Percentiles rank a stretch among this genome's conserved stretches.
Evolutionary conservation across 805 yeast species (phyloP).

Genomic region (Dipodascopsis uninucleata): DNA sequence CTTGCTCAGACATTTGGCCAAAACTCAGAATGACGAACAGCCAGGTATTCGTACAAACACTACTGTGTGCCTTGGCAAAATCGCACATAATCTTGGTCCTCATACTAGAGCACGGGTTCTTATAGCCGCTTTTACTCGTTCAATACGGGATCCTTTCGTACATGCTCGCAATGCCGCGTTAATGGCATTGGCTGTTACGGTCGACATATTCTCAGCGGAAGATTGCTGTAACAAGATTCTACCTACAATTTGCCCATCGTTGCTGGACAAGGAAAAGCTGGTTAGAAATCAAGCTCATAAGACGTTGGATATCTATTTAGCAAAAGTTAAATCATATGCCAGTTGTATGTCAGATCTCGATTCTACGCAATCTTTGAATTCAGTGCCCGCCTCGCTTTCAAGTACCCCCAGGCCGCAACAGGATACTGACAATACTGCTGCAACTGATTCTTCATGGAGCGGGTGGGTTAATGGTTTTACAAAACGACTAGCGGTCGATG

Average conservation of each 20-base stretch:
- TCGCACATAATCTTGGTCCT: slow-evolving; percentile 58
- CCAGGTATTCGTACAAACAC: slow-evolving; percentile 78
- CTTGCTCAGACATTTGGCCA: slow-evolving; percentile 72
- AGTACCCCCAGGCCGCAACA: slow-evolving; percentile 15
- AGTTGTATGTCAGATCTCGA: slow-evolving; percentile 23
- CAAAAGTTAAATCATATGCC: slow-evolving; percentile 49
- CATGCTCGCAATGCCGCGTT: slow-evolving; percentile 76
- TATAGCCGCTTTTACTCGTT: slow-evolving; percentile 80
- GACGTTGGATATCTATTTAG: slow-evolving; percentile 60
- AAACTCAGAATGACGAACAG: slow-evolving; percentile 70
- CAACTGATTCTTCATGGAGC: slow-evolving; percentile 19
- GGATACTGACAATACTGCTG: not conserved
- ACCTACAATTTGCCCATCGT: slow-evolving; percentile 79
- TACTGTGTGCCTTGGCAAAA: slow-evolving; percentile 60
- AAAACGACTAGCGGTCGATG: slow-evolving; percentile 20
- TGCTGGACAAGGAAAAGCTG: slow-evolving; percentile 66
- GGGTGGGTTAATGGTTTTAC: slow-evolving; percentile 26
- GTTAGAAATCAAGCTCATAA: slow-evolving; percentile 71
- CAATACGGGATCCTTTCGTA: slow-evolving; percentile 72
- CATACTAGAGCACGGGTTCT: slow-evolving; percentile 62
- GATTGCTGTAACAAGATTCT: slow-evolving; percentile 76
- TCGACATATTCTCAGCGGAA: slow-evolving; percentile 65
- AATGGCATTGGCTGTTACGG: slow-evolving; percentile 61
- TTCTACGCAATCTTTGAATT: slow-evolving; percentile 13
- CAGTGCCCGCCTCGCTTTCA: slow-evolving; percentile 14